Percentiles rank a stretch among this genome's conserved stretches.
Evolutionary conservation across 805 yeast genomes (phyloP).

Genomic region (Wickerhamomyces chaumierensis): DNA sequence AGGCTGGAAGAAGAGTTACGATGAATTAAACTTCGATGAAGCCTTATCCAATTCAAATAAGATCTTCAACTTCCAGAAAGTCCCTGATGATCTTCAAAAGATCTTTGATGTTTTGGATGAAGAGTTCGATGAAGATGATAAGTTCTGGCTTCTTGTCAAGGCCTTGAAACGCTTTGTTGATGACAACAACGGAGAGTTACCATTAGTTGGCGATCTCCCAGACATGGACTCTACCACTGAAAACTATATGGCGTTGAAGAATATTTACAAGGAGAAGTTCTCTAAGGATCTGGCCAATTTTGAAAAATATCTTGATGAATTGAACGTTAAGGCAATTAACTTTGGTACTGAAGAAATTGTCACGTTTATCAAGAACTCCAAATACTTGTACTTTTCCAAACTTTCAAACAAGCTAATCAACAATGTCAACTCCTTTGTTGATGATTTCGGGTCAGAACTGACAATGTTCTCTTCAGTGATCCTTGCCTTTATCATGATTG

Average conservation of each 20-base stretch:
- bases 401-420: not conserved
- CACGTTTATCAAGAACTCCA: conserved; percentile 53
- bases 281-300: conserved; percentile 33
- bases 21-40: conserved; percentile 38
- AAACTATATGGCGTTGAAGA: conserved; percentile 46
- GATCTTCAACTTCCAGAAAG: conserved; percentile 24
- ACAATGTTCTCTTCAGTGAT: conserved; percentile 3
- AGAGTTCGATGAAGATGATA: conserved; percentile 10
- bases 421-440: not conserved
- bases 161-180: conserved; percentile 45
- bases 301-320: conserved; percentile 20
- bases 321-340: conserved; percentile 15
- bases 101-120: conserved; percentile 13
- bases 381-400: conserved; percentile 23
- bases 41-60: conserved; percentile 35
- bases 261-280: conserved; percentile 47
- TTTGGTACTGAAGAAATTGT: conserved; percentile 24
- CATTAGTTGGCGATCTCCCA: conserved; percentile 65
- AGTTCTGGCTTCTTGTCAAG: conserved; percentile 51
- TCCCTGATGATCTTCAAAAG: conserved; percentile 14
- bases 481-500: conserved; percentile 10
- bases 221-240: conserved; percentile 80
- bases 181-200: conserved; percentile 32
- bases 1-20: conserved; percentile 24
- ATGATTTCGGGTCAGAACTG: not conserved